phyloP scores from a whole-genome alignment of 495 filamentous ascomycete species.

The Podospora tetraspora region DNA sequence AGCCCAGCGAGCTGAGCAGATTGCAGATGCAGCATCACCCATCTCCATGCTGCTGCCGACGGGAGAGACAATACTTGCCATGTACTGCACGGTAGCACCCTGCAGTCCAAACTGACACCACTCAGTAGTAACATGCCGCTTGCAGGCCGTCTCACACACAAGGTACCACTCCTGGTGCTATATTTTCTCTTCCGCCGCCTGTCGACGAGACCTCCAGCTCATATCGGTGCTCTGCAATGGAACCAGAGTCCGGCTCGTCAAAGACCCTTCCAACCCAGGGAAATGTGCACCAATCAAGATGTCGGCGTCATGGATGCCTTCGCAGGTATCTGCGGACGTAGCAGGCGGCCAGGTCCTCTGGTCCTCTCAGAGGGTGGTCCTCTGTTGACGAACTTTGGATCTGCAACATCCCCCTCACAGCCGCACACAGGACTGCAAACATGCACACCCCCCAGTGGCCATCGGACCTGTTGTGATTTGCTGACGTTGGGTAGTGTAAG shows the following conservation, averaged over 20 bases:
- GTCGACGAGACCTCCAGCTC: neutral
- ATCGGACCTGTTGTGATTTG: conserved; percentile 3
- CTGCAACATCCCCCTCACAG: neutral
- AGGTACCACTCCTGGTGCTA: neutral
- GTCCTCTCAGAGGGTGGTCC: neutral
- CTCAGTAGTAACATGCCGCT: neutral
- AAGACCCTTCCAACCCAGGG: neutral
- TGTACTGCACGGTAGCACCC: neutral
- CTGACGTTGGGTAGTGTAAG: neutral
- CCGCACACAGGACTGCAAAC: neutral
- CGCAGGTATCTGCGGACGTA: neutral
- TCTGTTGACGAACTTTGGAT: neutral
- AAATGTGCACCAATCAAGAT: neutral
- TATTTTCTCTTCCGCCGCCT: neutral
- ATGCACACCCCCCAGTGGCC: neutral
- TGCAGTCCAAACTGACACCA: neutral
- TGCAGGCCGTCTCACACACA: neutral
- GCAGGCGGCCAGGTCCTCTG: neutral
- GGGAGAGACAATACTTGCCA: neutral
- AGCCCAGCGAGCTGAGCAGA: neutral
- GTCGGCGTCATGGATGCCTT: neutral
- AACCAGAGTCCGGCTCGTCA: neutral
- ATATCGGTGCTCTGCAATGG: neutral
- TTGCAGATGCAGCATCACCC: neutral
- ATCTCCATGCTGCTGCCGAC: neutral